These are phyloP conservation scores for Penicillium fimorum DNA, from an alignment of 495 filamentous ascomycete genomes.

Conservation along the genomic window DNA sequence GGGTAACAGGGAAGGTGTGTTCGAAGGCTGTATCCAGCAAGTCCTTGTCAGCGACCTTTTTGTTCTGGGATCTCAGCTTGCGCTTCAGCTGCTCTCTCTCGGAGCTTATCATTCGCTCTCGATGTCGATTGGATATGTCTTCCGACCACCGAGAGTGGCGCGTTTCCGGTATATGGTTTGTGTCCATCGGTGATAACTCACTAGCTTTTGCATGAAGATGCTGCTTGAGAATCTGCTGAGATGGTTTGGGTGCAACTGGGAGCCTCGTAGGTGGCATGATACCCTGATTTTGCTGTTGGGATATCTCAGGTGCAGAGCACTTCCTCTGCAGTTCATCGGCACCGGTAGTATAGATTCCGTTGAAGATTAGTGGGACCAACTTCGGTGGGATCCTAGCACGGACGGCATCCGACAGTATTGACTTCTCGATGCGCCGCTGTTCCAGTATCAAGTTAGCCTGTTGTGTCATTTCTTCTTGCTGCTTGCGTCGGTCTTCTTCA, in stretches of 20 bases:
- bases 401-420: slow-evolving; percentile 79
- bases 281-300: slow-evolving; percentile 43
- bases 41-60: neutral
- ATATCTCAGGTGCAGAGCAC: neutral
- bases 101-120: neutral
- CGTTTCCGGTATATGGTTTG: neutral
- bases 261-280: slow-evolving; percentile 33
- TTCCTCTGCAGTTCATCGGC: slow-evolving; percentile 69
- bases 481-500: slow-evolving; percentile 80
- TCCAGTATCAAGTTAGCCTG: slow-evolving; percentile 77
- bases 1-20: neutral
- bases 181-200: neutral
- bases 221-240: neutral
- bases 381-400: slow-evolving; percentile 78
- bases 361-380: slow-evolving; percentile 87
- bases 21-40: neutral
- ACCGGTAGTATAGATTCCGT: slow-evolving; percentile 66
- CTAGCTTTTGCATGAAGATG: neutral
- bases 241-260: slow-evolving; percentile 41
- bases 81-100: neutral
- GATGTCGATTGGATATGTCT: neutral
- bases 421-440: slow-evolving; percentile 77
- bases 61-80: neutral
- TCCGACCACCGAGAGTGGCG: neutral
- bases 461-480: slow-evolving; percentile 85